Conservation (phyloP, 176 grass and related monocot species). For the Avena insularis region DNA sequence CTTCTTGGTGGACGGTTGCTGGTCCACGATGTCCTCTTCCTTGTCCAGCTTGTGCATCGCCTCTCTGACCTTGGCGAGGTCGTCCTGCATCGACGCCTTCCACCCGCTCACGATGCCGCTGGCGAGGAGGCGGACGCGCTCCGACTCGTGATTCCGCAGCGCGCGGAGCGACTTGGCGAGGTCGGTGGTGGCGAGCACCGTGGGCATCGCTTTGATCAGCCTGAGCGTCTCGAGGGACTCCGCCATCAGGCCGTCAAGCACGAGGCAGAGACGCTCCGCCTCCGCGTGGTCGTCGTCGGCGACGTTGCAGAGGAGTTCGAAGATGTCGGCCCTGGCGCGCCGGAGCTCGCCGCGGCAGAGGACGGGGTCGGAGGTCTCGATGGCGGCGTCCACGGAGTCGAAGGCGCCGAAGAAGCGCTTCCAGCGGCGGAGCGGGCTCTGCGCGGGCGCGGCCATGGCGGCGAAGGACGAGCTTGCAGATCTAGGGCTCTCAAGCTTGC, state of each 20-base stretch:
- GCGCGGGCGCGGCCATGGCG: background rate
- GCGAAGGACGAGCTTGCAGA: background rate
- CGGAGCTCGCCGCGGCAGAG: background rate
- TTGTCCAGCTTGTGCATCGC: background rate
- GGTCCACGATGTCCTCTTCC: too few species aligned
- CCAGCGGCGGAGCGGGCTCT: constrained; percentile 9
- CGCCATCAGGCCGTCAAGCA: constrained; percentile 6
- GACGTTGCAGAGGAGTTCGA: background rate
- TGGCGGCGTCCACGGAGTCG: constrained; percentile 3
- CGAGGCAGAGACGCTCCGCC: too few species aligned
- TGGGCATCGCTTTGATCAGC: background rate
- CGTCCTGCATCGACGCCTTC: background rate
- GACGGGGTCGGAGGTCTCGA: background rate
- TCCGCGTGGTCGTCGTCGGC: background rate
- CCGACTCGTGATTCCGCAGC: constrained; percentile 22
- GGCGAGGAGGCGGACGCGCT: constrained; percentile 16
- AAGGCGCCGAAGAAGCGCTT: constrained; percentile 28
- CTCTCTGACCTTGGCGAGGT: background rate
- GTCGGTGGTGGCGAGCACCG: background rate
- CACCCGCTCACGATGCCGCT: background rate
- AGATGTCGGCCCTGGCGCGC: background rate
- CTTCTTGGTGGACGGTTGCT: background rate
- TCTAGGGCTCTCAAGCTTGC: background rate
- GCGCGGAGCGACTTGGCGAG: background rate
- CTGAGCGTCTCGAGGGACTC: constrained; percentile 29